These are phyloP conservation scores for Penicillium sp. DNA, from an alignment of 2,329 filamentous ascomycete species.

Conservation along the genomic window DNA sequence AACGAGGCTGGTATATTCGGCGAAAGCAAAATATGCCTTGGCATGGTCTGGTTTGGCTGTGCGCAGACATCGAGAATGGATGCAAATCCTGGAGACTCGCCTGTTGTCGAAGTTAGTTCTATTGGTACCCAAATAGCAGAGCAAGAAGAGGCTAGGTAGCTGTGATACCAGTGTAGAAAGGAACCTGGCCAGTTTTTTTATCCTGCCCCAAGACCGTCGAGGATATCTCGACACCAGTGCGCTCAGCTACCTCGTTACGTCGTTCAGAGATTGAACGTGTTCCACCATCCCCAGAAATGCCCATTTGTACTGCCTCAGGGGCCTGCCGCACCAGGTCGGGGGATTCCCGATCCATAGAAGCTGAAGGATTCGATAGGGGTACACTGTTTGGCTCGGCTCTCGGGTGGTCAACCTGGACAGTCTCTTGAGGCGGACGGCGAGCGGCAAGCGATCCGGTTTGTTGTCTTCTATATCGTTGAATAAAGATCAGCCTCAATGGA, in stretches of 20 bases:
- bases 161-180: constrained; percentile 27
- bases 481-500: background rate
- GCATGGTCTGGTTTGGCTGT: constrained; percentile 16
- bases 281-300: background rate
- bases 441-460: background rate
- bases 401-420: background rate
- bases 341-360: background rate
- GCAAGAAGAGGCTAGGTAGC: background rate
- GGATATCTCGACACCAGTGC: constrained; percentile 28
- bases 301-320: background rate
- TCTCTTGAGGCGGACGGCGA: background rate
- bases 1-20: constrained; percentile 11
- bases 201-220: constrained; percentile 23
- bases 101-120: constrained; percentile 14
- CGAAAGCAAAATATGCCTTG: constrained; percentile 25
- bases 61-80: constrained; percentile 16
- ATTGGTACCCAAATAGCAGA: background rate
- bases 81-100: background rate
- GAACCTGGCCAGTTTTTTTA: constrained; percentile 19
- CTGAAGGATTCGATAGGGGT: background rate
- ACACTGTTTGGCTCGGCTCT: background rate
- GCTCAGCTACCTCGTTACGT: constrained; percentile 22
- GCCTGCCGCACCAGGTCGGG: background rate
- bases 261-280: background rate
- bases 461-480: background rate